Conservation (phyloP, 306 rosid genomes). For the Sicyos baderoa region DNA sequence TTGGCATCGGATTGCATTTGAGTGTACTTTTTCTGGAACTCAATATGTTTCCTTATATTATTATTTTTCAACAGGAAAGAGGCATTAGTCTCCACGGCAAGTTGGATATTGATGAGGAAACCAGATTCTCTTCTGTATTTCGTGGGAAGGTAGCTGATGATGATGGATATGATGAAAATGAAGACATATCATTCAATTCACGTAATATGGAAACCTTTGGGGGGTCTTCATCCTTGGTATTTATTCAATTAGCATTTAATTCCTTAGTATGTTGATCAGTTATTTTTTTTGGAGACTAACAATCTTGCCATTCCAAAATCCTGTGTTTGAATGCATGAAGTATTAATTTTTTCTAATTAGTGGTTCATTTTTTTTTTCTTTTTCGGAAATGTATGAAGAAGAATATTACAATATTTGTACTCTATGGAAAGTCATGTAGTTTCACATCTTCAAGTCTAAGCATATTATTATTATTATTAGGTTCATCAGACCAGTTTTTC, state of each 20-base stretch:
- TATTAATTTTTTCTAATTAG: no score
- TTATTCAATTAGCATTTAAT: constrained; percentile 16
- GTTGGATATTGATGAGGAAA: constrained; percentile 84
- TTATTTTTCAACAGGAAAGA: constrained; percentile 68
- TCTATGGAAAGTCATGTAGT: background rate
- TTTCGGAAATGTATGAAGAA: background rate
- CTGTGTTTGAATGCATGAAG: constrained; percentile 11
- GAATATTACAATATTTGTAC: background rate
- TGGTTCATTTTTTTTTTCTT: no score
- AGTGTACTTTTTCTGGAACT: background rate
- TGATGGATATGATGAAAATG: constrained; percentile 56
- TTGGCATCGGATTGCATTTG: constrained; percentile 4
- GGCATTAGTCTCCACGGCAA: constrained; percentile 41
- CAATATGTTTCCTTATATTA: constrained; percentile 16
- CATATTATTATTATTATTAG: background rate
- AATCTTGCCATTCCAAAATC: background rate
- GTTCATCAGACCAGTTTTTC: constrained; percentile 7
- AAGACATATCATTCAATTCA: constrained; percentile 50
- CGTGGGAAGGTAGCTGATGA: constrained; percentile 67
- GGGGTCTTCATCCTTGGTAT: constrained; percentile 46
- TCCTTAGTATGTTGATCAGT: background rate
- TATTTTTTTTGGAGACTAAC: background rate
- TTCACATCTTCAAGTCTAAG: background rate
- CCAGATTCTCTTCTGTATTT: constrained; percentile 77
- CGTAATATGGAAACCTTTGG: constrained; percentile 68